phyloP scores from a whole-genome alignment of 2,329 filamentous ascomycete species.

The Ophiostoma himal-ulmi region DNA sequence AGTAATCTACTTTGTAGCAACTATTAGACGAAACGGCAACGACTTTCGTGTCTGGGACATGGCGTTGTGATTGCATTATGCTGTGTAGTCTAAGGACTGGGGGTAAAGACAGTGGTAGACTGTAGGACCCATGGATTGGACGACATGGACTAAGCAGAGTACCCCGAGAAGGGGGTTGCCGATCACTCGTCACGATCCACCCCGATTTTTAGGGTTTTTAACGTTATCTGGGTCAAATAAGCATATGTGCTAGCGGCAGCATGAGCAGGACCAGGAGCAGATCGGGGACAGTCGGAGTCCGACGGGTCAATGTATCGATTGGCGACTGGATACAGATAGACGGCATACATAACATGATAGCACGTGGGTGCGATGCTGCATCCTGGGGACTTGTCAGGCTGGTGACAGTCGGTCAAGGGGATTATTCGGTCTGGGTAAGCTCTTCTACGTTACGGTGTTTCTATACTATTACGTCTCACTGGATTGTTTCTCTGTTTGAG shows the following conservation, averaged over 20 bases:
- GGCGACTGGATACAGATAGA: neutral
- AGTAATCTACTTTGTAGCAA: neutral
- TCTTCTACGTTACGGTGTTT: neutral
- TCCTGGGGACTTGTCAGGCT: neutral
- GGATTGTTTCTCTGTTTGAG: neutral
- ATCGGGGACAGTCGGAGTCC: conserved; percentile 11
- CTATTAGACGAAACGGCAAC: neutral
- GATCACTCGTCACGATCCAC: neutral
- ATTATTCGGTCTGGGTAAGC: neutral
- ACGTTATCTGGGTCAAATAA: conserved; percentile 7
- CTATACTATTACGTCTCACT: neutral
- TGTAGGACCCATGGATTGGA: neutral
- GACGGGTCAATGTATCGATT: neutral
- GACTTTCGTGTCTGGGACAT: conserved; percentile 17
- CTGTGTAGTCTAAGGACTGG: neutral
- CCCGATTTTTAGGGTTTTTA: neutral
- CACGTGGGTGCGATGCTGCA: conserved; percentile 8
- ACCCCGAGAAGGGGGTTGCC: neutral
- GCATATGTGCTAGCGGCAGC: conserved; percentile 7
- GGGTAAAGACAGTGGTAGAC: no score
- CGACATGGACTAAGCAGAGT: neutral
- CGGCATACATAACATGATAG: neutral
- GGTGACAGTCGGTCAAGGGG: neutral
- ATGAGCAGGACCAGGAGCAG: neutral
- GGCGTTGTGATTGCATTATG: conserved; percentile 8